Evolutionary conservation across 495 filamentous ascomycete genomes (phyloP).

Genomic region (Saxophila tyrrhenica): DNA sequence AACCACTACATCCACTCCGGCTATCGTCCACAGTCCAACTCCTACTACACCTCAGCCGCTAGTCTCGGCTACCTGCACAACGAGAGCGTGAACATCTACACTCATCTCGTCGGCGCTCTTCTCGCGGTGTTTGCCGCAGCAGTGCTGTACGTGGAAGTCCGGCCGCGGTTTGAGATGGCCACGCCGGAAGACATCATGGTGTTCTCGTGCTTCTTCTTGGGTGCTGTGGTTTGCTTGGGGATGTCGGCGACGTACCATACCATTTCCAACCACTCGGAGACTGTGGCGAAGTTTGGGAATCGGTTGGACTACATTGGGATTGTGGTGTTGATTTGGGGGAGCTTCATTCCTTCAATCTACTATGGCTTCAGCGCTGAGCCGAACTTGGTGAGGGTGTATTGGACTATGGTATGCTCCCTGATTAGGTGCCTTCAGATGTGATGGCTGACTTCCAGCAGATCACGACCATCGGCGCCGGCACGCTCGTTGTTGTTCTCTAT

Average conservation of each 20-base stretch:
- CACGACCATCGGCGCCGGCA: constrained; percentile 59
- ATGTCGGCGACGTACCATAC: constrained; percentile 77
- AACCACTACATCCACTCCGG: constrained; percentile 64
- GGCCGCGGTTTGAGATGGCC: constrained; percentile 57
- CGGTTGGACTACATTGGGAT: constrained; percentile 87
- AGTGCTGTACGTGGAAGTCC: constrained; percentile 39
- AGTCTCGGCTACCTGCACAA: constrained; percentile 75
- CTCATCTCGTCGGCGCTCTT: constrained; percentile 61
- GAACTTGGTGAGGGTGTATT: constrained; percentile 52
- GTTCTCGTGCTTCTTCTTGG: constrained; percentile 68
- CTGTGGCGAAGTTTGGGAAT: constrained; percentile 50
- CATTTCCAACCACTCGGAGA: constrained; percentile 54
- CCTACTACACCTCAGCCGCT: constrained; percentile 49
- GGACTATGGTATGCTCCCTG: constrained; percentile 50
- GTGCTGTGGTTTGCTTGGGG: constrained; percentile 64
- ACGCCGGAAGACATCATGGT: constrained; percentile 53
- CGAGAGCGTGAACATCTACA: constrained; percentile 90
- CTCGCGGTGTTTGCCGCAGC: constrained; percentile 32
- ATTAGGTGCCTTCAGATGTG: background rate
- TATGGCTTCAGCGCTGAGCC: constrained; percentile 71
- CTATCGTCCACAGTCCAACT: constrained; percentile 60
- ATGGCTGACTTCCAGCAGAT: constrained; percentile 42
- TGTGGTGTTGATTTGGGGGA: constrained; percentile 76
- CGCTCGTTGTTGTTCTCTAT: constrained; percentile 59
- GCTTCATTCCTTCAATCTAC: constrained; percentile 74